Percentiles rank a stretch among this genome's conserved stretches.
These are phyloP conservation scores for Beta vulgaris DNA, from an alignment of 148 eudicot species.

Conservation along the genomic window DNA sequence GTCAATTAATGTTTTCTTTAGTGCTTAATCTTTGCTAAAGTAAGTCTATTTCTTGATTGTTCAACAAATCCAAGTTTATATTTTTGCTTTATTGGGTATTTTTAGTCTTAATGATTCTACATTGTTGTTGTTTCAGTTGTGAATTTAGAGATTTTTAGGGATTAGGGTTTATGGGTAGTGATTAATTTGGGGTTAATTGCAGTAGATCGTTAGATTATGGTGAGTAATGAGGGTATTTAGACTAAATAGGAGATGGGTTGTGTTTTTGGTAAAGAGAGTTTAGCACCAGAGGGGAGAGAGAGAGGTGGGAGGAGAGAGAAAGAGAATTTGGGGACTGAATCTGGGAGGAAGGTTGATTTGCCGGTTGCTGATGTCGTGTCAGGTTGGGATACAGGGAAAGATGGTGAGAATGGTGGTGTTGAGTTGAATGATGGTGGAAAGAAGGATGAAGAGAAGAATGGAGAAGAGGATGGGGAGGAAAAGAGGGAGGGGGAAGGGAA, in stretches of 20 bases:
- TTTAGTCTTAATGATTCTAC: constrained; percentile 21
- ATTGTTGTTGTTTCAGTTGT: constrained; percentile 24
- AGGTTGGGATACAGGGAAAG: constrained; percentile 17
- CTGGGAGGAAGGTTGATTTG: constrained; percentile 30
- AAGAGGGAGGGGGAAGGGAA: constrained; percentile 37
- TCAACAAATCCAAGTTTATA: constrained; percentile 4
- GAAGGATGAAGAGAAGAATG: constrained; percentile 33
- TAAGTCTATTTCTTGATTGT: constrained; percentile 18
- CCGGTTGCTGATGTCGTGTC: constrained; percentile 24
- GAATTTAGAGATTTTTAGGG: constrained; percentile 26
- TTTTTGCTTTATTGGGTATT: not conserved
- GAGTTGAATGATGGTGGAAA: constrained; percentile 41
- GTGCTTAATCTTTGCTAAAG: constrained; percentile 22
- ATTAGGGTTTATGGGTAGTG: constrained; percentile 44
- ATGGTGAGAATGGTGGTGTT: constrained; percentile 32
- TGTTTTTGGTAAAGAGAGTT: constrained; percentile 55
- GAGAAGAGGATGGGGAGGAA: constrained; percentile 28
- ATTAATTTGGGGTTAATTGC: constrained; percentile 13
- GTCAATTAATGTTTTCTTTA: constrained; percentile 8
- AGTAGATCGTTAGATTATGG: constrained; percentile 37
- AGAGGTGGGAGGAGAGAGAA: constrained; percentile 31
- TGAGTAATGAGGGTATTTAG: constrained; percentile 44
- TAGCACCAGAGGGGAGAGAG: constrained; percentile 29
- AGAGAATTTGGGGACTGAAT: constrained; percentile 26
- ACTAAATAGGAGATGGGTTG: constrained; percentile 53